A percentile compares a stretch with the other conserved stretches of the same genome.
phyloP scores from a whole-genome alignment of 2,329 filamentous ascomycete species.

The Graphiopsis chlorocephala region DNA sequence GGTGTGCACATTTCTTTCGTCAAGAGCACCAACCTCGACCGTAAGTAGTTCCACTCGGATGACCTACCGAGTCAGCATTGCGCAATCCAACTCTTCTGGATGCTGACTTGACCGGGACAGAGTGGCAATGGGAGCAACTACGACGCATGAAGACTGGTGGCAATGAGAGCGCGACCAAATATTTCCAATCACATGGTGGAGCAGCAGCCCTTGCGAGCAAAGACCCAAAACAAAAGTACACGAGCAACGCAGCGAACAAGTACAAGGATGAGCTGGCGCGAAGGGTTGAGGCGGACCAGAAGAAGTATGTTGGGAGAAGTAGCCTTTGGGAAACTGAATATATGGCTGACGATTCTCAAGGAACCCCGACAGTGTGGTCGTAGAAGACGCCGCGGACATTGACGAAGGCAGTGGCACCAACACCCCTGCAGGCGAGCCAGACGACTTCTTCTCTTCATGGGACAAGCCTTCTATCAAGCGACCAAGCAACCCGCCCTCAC shows the following conservation, averaged over 20 bases:
- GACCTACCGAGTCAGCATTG: slow-evolving; percentile 3
- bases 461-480: slow-evolving; percentile 97
- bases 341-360: slow-evolving; percentile 48
- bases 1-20: slow-evolving; percentile 99
- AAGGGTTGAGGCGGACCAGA: slow-evolving; percentile 76
- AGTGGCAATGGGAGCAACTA: slow-evolving; percentile 98
- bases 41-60: slow-evolving; percentile 59
- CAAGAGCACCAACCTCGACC: slow-evolving; percentile 94
- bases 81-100: not conserved
- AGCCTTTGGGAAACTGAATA: too few species aligned
- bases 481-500: slow-evolving; percentile 87
- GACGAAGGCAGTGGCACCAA: slow-evolving; percentile 61
- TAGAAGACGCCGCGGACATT: slow-evolving; percentile 68
- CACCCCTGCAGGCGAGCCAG: slow-evolving; percentile 78
- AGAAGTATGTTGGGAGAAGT: slow-evolving; percentile 62
- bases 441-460: slow-evolving; percentile 99
- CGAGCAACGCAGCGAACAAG: slow-evolving; percentile 86
- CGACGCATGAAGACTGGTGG: slow-evolving; percentile 97
- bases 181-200: slow-evolving; percentile 94
- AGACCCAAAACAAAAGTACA: slow-evolving; percentile 95
- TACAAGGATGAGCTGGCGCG: slow-evolving; percentile 97
- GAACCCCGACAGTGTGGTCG: slow-evolving; percentile 79
- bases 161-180: slow-evolving; percentile 97
- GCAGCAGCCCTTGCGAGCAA: slow-evolving; percentile 93
- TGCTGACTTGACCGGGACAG: slow-evolving; percentile 27